Evolutionary conservation across 2,329 filamentous ascomycete genomes (phyloP).

Genomic region (Aspergillus carbonarius): DNA sequence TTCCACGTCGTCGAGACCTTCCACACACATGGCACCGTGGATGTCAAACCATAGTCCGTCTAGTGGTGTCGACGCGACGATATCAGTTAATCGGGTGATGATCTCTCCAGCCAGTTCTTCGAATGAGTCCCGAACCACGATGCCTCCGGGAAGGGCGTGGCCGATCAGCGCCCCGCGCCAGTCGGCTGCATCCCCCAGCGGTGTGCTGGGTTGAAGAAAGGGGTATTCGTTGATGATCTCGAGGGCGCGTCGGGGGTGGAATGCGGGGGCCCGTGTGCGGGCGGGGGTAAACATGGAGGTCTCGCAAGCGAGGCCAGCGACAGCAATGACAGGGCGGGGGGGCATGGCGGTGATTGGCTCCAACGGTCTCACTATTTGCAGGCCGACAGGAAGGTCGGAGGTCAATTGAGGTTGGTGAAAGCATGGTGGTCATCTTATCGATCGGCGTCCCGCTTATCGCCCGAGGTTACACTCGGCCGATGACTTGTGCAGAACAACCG

Average conservation of each 20-base stretch:
- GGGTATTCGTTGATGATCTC: conserved; percentile 48
- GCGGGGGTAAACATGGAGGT: conserved; percentile 56
- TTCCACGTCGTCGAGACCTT: conserved; percentile 51
- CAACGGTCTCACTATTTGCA: no score
- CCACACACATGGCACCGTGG: conserved; percentile 57
- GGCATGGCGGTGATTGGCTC: conserved; percentile 23
- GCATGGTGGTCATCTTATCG: not conserved
- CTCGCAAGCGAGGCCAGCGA: conserved; percentile 56
- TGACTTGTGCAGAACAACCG: no score
- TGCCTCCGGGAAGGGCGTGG: conserved; percentile 46
- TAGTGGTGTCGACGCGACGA: conserved; percentile 35
- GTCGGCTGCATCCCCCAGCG: conserved; percentile 44
- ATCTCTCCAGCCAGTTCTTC: conserved; percentile 48
- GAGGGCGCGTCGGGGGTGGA: conserved; percentile 48
- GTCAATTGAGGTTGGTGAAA: no score
- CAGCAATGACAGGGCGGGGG: conserved; percentile 49
- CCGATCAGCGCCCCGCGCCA: conserved; percentile 56
- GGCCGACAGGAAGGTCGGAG: no score
- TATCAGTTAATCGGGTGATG: conserved; percentile 37
- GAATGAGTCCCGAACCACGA: conserved; percentile 45
- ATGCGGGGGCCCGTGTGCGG: conserved; percentile 50
- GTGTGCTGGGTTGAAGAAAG: conserved; percentile 46
- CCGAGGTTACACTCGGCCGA: not conserved
- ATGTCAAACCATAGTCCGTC: conserved; percentile 59
- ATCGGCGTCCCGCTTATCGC: not conserved